Evolutionary conservation across 768 basidiomycete genomes (phyloP), one percentile per base, ranked within the genome.

Genomic region (Hypholoma fasciculare): DNA sequence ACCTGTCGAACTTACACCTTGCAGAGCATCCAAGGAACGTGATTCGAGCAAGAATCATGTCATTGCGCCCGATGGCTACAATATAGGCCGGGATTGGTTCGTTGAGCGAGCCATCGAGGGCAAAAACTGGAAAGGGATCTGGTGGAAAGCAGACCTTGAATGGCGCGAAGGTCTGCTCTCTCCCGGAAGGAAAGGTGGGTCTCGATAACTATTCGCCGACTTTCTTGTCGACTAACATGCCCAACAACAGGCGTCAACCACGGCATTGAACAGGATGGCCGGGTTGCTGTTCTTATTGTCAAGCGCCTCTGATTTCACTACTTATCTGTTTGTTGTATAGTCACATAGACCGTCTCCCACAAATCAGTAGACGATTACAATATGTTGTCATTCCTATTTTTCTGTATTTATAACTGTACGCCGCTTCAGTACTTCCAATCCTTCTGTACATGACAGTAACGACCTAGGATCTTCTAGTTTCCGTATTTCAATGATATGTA

Each of bases 1-100:
- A n/a, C 27, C 16, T 7, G 7, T 36, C 49, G 59, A 17, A 12
- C 46, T 43, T 30, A 34, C 9, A 34, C 30, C 1, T 16, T 34
- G 0, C 60, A 92, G 90, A 0, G 91, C 78, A 5, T 92, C 90
- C 12, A 88, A 89, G 68, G 92, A 94, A 71, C 73, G 82, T 73
- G 78, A 89, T 62, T 87, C 85, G 1, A 74, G 75, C 14, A 83
- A 82, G 64, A 76, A 85, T 56, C 93, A 95, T 67, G 86, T 78
- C 68, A 94, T 95, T 53, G 80, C 84, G 11, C 82, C 83, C 4
- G 73, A 95, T 60, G 93, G 93, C 1, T 95, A 94, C 68, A 93
- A 95, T 66, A 71, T 80, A 42, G 93, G 93, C 8, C 84, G 93
- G 9, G 88, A 95, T 73, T 86, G 82, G 75, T 74, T 95, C 52